These are phyloP conservation scores for Fraxinus sp. DNA, from an alignment of 305 asterid species.

Conservation along the genomic window DNA sequence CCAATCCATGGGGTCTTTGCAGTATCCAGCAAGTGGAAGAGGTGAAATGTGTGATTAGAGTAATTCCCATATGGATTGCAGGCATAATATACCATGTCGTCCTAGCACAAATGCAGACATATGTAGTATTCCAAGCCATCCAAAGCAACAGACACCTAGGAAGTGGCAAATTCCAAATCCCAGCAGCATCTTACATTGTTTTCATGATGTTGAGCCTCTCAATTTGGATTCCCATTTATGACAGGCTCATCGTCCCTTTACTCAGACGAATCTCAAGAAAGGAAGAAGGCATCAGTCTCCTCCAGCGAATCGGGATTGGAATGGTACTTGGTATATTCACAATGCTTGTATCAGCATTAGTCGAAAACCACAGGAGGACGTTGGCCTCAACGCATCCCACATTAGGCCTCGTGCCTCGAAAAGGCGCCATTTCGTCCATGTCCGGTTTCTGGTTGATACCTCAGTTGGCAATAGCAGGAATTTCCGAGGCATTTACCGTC, in stretches of 20 bases:
- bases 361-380: constrained; percentile 44
- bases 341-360: constrained; percentile 36
- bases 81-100: constrained; percentile 42
- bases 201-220: constrained; percentile 51
- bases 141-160: constrained; percentile 47
- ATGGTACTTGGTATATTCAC: constrained; percentile 32
- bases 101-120: constrained; percentile 36
- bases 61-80: constrained; percentile 51
- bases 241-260: constrained; percentile 39
- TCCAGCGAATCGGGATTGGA: constrained; percentile 50
- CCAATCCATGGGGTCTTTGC: constrained; percentile 53
- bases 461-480: constrained; percentile 45
- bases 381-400: constrained; percentile 40
- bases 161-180: constrained; percentile 35
- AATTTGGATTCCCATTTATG: constrained; percentile 47
- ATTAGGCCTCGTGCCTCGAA: constrained; percentile 41
- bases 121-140: constrained; percentile 48
- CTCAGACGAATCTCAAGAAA: constrained; percentile 42
- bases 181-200: constrained; percentile 45
- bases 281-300: constrained; percentile 50
- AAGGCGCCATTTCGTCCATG: constrained; percentile 65
- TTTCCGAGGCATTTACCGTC: constrained; percentile 46
- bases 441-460: constrained; percentile 65
- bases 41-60: constrained; percentile 50
- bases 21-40: constrained; percentile 58